These are phyloP conservation scores for Chlamydomonas eustigma DNA, from an alignment of 139 green algal species.

Conservation along the genomic window DNA sequence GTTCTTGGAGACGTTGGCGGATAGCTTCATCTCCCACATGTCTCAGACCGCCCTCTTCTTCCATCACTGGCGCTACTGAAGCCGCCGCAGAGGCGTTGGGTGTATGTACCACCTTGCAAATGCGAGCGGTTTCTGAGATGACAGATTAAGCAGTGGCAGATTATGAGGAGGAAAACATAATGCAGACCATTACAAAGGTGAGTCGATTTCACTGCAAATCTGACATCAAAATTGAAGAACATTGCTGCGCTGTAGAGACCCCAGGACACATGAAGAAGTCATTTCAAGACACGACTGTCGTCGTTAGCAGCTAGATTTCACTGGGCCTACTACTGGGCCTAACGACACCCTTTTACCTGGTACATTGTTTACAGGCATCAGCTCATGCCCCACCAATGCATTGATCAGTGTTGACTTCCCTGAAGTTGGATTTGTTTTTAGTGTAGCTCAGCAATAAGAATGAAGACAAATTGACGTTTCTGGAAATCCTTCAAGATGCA, in stretches of 20 bases:
- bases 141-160: too few species aligned
- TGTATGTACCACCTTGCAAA: background rate
- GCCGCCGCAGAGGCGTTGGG: background rate
- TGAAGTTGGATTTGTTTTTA: slow-evolving; percentile 20
- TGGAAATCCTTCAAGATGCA: too few species aligned
- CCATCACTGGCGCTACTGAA: background rate
- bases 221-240: too few species aligned
- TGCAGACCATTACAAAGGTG: too few species aligned
- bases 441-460: background rate
- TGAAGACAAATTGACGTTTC: background rate
- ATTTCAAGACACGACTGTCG: too few species aligned
- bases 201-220: too few species aligned
- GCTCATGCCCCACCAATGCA: slow-evolving; percentile 41
- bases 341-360: too few species aligned
- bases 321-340: too few species aligned
- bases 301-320: too few species aligned
- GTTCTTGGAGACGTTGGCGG: too few species aligned
- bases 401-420: slow-evolving; percentile 76
- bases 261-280: too few species aligned
- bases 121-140: slow-evolving; percentile 5
- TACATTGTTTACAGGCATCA: slow-evolving; percentile 72
- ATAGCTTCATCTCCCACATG: background rate
- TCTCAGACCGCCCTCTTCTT: background rate
- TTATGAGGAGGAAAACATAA: background rate
- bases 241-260: too few species aligned